Evolutionary conservation across 129 eudicot genomes (phyloP), one percentile per base, ranked within the genome.

Genomic region (Flaveria bidentis): DNA sequence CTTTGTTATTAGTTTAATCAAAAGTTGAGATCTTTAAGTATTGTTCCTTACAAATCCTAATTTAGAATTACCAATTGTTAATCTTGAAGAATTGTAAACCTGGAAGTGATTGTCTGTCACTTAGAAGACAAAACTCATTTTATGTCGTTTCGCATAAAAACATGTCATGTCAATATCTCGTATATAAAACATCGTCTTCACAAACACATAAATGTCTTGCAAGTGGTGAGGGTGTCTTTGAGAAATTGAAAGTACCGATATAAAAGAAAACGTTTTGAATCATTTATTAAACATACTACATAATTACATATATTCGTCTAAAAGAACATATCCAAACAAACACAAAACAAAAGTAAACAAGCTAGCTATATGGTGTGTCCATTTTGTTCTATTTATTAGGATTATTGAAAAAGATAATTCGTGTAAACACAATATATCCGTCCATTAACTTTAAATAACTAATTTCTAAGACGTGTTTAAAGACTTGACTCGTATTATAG

Each of bases 401-500:
- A 60, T 60, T 60, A 26, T 23, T 60, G 66, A 23, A 9, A 10
- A 60, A 10, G 39, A 60, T 11, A 23, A 60, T 25, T 23, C 2
- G 39, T 25, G n/a, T 60, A 25, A 64, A 55, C 2, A 15, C 47
- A 60, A 58, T 15, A 61, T 15, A 13, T 44, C 60, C 51, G 72
- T 28, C 79, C 23, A 44, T 22, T 46, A 60, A 13, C 9, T 66
- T 53, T 63, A 30, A 30, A 41, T 47, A 68, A 36, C 9, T 78
- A 61, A 61, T 3, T 7, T 49, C 8, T 28, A 62, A 62, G 72
- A 60, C 73, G 58, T 63, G 58, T 63, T 25, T 64, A 33, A 62
- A 36, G 23, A 56, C 66, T 51, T 17, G 65, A 36, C 52, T 69
- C 17, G 17, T 58, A 46, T 3, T n/a, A 26, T 58, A 33, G 80